Evolutionary conservation across 179 eudicot genomes (phyloP).

Genomic region (Silene vulgaris): DNA sequence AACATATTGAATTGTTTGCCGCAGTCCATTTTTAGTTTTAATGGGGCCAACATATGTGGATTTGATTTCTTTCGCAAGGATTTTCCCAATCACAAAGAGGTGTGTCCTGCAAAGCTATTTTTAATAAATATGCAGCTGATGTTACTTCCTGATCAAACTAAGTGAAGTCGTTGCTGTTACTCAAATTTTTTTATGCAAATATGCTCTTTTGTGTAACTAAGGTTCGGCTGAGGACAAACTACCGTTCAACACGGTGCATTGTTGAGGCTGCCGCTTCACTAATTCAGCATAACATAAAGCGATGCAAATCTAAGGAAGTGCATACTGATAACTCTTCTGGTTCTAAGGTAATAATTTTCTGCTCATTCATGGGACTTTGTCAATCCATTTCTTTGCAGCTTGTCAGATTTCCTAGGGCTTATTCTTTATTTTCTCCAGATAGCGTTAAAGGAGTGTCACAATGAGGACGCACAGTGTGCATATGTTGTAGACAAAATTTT

Average conservation of each 20-base stretch:
- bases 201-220: constrained; percentile 22
- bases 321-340: constrained; percentile 81
- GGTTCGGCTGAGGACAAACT: constrained; percentile 71
- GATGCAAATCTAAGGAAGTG: constrained; percentile 55
- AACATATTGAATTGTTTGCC: constrained; percentile 21
- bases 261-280: constrained; percentile 88
- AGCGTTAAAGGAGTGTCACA: constrained; percentile 72
- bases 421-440: constrained; percentile 35
- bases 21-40: constrained; percentile 93
- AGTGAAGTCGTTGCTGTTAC: neutral
- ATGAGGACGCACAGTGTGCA: constrained; percentile 79
- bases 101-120: constrained; percentile 27
- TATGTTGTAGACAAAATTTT: constrained; percentile 80
- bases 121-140: neutral
- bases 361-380: neutral
- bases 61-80: constrained; percentile 87
- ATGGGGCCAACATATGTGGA: constrained; percentile 83
- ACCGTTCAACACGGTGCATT: constrained; percentile 84
- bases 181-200: neutral
- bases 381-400: neutral
- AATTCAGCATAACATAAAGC: constrained; percentile 55
- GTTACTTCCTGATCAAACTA: constrained; percentile 5
- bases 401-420: constrained; percentile 7
- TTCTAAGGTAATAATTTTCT: constrained; percentile 48
- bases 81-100: constrained; percentile 76